A percentile compares a stretch with the other conserved stretches of the same genome.
Evolutionary conservation across 371 early-diverging fungal species (phyloP).

Genomic region (Paraphysoderma sedebokerense): DNA sequence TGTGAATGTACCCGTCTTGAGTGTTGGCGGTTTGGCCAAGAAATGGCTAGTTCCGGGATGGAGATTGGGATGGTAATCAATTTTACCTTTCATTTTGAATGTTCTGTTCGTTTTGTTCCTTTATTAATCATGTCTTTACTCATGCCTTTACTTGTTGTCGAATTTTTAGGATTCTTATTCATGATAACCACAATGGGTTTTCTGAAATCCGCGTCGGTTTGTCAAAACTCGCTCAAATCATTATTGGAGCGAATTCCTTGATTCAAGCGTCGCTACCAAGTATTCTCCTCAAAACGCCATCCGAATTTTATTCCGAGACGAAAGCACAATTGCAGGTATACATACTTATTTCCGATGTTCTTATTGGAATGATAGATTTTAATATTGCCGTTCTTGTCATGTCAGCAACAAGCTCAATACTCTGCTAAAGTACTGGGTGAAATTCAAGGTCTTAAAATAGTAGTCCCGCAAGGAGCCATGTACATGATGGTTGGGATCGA

Average conservation of each 20-base stretch:
- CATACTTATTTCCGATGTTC: background rate
- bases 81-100: too few relatives aligned
- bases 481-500: slow-evolving; percentile 68
- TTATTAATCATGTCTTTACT: too few relatives aligned
- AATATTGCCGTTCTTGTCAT: background rate
- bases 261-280: slow-evolving; percentile 58
- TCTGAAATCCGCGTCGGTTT: slow-evolving; percentile 45
- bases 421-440: slow-evolving; percentile 35
- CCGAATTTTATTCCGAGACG: slow-evolving; percentile 45
- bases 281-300: slow-evolving; percentile 51
- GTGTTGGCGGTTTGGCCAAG: slow-evolving; percentile 79
- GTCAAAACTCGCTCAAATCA: slow-evolving; percentile 47
- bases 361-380: background rate
- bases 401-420: slow-evolving; percentile 45
- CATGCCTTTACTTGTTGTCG: too few relatives aligned
- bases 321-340: slow-evolving; percentile 42
- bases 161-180: slow-evolving; percentile 56
- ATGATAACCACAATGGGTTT: slow-evolving; percentile 45
- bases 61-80: slow-evolving; percentile 86
- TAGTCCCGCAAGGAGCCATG: slow-evolving; percentile 84
- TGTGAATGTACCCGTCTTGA: slow-evolving; percentile 57
- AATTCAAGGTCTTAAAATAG: slow-evolving; percentile 54
- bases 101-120: too few relatives aligned
- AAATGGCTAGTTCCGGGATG: slow-evolving; percentile 83
- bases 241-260: slow-evolving; percentile 67